Conservation (phyloP, 2,329 filamentous ascomycete genomes). For the Diatrype stigma region DNA sequence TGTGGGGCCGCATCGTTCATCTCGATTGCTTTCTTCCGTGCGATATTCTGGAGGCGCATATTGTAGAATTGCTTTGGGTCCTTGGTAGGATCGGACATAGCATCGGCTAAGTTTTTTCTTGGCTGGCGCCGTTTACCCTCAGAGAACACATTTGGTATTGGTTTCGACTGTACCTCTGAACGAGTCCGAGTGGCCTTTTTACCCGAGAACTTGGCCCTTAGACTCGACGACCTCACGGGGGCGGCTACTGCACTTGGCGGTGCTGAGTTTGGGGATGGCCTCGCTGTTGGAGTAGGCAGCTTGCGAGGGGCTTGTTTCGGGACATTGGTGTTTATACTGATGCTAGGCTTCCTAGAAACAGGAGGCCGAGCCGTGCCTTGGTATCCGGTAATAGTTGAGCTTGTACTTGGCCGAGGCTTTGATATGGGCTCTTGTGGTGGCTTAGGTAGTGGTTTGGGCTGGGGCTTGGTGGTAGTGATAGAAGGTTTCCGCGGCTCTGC, state of each 20-base stretch:
- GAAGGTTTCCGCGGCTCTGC: slow-evolving; percentile 8
- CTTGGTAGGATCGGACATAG: slow-evolving; percentile 37
- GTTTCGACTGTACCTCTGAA: slow-evolving; percentile 7
- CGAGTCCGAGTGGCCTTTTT: slow-evolving; percentile 24
- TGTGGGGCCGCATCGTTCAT: slow-evolving; percentile 38
- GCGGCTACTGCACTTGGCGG: not conserved
- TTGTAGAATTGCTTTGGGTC: slow-evolving; percentile 37
- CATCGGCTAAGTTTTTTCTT: slow-evolving; percentile 32
- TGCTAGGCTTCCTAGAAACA: slow-evolving; percentile 24
- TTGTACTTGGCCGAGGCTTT: not conserved
- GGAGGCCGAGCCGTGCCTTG: slow-evolving; percentile 24
- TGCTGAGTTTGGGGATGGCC: slow-evolving; percentile 1
- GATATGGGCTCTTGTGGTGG: slow-evolving; percentile 1
- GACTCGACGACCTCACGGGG: slow-evolving; percentile 11
- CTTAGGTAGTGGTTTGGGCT: slow-evolving; percentile 5
- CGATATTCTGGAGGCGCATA: slow-evolving; percentile 33
- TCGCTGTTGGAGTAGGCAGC: not conserved
- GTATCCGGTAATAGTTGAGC: slow-evolving; percentile 25
- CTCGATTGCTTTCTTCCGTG: slow-evolving; percentile 39
- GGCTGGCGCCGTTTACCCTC: slow-evolving; percentile 37
- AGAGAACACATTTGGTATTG: slow-evolving; percentile 40
- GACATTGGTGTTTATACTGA: slow-evolving; percentile 1
- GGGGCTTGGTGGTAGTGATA: slow-evolving; percentile 1
- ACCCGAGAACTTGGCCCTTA: slow-evolving; percentile 17
- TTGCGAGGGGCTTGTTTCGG: slow-evolving; percentile 2